A percentile compares a stretch with the other conserved stretches of the same genome.
Conservation (phyloP, 345 rosid species). For the Populus euphratica region DNA sequence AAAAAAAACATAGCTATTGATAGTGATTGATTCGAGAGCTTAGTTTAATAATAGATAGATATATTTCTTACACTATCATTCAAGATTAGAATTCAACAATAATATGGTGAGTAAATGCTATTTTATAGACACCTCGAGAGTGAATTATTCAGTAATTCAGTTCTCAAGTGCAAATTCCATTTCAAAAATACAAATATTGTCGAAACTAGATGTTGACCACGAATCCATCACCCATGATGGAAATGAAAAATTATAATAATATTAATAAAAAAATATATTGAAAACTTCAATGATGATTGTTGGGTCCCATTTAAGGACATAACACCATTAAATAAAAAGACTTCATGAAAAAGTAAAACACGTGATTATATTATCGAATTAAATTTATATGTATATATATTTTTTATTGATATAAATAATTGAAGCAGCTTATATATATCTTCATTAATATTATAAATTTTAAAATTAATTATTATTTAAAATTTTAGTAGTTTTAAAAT, state of each 20-base stretch:
- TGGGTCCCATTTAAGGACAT: not conserved
- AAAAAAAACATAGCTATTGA: not conserved
- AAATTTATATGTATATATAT: too few species aligned
- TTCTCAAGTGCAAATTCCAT: too few species aligned
- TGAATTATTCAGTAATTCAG: too few species aligned
- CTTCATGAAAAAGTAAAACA: fast-evolving
- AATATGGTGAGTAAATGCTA: not conserved
- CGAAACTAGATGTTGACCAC: not conserved
- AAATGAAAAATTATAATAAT: not conserved
- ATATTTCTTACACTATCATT: not conserved
- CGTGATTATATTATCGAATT: too few species aligned
- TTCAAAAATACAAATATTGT: not conserved
- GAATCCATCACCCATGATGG: not conserved
- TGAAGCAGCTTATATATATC: too few species aligned
- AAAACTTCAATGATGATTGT: not conserved
- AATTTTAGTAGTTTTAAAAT: fast-evolving
- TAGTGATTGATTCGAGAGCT: not conserved
- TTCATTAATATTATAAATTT: too few species aligned
- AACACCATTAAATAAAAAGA: too few species aligned
- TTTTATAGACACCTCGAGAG: too few species aligned
- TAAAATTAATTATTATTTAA: too few species aligned
- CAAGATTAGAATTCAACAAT: not conserved
- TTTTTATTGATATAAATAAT: too few species aligned
- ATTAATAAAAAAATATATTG: not conserved
- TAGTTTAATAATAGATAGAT: too few species aligned